Evolutionary conservation across 306 rosid genomes (phyloP), one percentile per base, ranked within the genome.

Genomic region (Inga leiocalycina): DNA sequence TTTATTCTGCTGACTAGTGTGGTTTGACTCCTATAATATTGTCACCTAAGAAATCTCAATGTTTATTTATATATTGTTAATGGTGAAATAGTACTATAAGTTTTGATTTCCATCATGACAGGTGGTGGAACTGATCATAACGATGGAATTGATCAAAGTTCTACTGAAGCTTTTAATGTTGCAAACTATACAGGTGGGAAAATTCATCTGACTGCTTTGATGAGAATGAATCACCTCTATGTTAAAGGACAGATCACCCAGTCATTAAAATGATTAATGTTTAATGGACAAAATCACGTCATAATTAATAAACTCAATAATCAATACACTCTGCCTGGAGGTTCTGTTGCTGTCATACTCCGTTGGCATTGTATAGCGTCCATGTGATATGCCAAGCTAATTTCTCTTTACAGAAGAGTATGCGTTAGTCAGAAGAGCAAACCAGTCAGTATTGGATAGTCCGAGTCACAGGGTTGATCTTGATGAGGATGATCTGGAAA

Each of bases 401-500:
- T 89, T 82, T 88, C 75, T 76, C 79, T 71, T 51, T 81, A 56
- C 71, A 66, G 87, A 77, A 71, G 85, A 83, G 52, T 59, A 78
- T 8, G 74, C 39, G 22, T 43, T 81, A 61, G 48, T 84, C 81
- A 74, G 20, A 70, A 90, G 83, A 48, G 88, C 87, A 74, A 82
- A 76, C 56, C 93, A 85, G 72, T 76, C 71, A 6, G 41, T 27
- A 30, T 34, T 48, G 85, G 34, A 82, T 67, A 68, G 62, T 83
- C 86, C 87, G 67, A 88, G 89, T 79, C 90, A 72, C 37, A 88
- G 84, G 81, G 79, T 92, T 75, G 78, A 84, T 75, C 85, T 89
- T 46, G 88, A 81, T 49, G 73, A 89, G 54, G 98, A 91, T 75
- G 93, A 92, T 83, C 88, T 95, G 78, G 89, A 87, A 83, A 93